These are phyloP conservation scores for Salix suchowensis DNA, from an alignment of 345 rosid genomes.

Conservation along the genomic window DNA sequence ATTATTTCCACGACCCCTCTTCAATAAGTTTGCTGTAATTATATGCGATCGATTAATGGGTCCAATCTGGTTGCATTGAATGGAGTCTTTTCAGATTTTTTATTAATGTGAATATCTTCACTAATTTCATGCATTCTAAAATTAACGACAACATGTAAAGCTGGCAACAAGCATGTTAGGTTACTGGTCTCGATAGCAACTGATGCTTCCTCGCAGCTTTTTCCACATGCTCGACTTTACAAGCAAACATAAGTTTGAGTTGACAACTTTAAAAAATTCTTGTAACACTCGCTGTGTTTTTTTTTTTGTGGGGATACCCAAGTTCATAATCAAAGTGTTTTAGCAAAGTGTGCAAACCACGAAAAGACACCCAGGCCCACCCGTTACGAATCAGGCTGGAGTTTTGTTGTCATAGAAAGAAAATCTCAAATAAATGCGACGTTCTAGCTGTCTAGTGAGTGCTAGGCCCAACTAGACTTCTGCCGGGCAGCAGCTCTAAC, in stretches of 20 bases:
- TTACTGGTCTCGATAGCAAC: neutral
- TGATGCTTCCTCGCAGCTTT: conserved; percentile 5
- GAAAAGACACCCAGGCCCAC: neutral
- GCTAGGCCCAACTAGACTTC: neutral
- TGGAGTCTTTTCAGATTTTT: neutral
- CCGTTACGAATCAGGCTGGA: neutral
- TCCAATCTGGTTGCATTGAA: neutral
- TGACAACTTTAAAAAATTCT: no score
- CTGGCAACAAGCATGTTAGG: neutral
- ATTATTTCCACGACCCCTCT: neutral
- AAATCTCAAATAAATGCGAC: neutral
- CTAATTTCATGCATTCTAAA: no score
- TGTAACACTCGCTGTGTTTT: no score
- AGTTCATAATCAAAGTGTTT: neutral
- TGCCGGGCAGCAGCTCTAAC: neutral
- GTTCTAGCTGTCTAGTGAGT: neutral
- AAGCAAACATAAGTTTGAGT: conserved; percentile 3
- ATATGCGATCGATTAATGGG: neutral
- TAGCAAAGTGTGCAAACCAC: neutral
- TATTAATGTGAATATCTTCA: no score
- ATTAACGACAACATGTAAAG: no score
- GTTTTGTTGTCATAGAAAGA: neutral
- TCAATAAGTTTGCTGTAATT: neutral
- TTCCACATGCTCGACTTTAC: neutral
- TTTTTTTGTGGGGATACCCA: neutral